Percentiles rank a stretch among this genome's conserved stretches.
These are phyloP conservation scores for Suillus paluster DNA, from an alignment of 768 basidiomycete genomes.

Conservation along the genomic window DNA sequence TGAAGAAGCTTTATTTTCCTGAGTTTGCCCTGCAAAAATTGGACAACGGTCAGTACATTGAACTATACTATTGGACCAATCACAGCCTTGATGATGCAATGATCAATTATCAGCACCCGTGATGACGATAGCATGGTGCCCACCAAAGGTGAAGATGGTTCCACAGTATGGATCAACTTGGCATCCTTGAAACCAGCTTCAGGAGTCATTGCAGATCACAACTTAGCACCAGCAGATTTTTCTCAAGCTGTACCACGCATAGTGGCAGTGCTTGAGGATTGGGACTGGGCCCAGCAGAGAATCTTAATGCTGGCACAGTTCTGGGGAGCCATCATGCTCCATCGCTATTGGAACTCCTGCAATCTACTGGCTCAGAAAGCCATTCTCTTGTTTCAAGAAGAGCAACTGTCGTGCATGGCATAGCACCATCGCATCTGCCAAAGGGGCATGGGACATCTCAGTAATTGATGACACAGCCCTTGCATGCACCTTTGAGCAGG, in stretches of 20 bases:
- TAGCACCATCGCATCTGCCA: no score
- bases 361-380: neutral
- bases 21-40: neutral
- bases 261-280: neutral
- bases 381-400: neutral
- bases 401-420: no score
- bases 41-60: neutral
- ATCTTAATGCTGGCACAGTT: neutral
- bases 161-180: neutral
- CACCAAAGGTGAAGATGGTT: neutral
- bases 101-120: neutral
- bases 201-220: no score
- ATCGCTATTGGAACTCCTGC: neutral
- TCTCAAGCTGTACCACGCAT: neutral
- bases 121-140: neutral
- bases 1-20: neutral
- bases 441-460: no score
- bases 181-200: neutral
- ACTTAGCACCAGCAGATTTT: neutral
- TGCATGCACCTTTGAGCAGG: neutral
- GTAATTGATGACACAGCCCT: neutral
- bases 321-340: neutral
- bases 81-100: rapidly evolving
- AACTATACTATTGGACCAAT: neutral
- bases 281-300: rapidly evolving